phyloP scores from a whole-genome alignment of 306 rosid genomes.

The Prunus campanulata region DNA sequence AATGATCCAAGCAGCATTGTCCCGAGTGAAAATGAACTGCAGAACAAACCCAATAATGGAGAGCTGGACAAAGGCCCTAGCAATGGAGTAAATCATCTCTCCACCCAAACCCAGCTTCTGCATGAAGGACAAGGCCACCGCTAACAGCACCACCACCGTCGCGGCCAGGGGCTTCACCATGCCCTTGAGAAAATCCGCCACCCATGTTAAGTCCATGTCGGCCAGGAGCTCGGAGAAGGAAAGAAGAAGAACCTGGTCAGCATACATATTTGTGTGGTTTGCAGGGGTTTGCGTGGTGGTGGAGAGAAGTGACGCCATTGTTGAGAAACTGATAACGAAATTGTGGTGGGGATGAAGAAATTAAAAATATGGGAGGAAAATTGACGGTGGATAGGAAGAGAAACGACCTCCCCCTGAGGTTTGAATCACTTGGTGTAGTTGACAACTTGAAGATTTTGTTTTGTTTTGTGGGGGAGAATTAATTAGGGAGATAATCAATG shows the following conservation, averaged over 20 bases:
- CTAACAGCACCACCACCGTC: constrained; percentile 61
- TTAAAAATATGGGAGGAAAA: not conserved
- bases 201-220: constrained; percentile 48
- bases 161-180: constrained; percentile 80
- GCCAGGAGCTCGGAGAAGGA: not conserved
- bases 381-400: not conserved
- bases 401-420: constrained; percentile 19
- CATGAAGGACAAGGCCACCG: constrained; percentile 51
- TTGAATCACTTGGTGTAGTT: constrained; percentile 25
- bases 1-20: constrained; percentile 67
- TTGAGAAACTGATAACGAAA: not conserved
- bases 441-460: not conserved
- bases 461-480: not conserved
- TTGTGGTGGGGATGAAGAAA: not conserved
- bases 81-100: constrained; percentile 68
- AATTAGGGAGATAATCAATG: not conserved
- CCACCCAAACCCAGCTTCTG: constrained; percentile 71
- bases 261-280: constrained; percentile 12
- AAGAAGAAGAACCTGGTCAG: not conserved
- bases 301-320: constrained; percentile 7
- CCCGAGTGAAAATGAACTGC: constrained; percentile 75
- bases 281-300: not conserved
- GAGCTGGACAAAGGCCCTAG: constrained; percentile 81
- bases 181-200: constrained; percentile 57
- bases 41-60: constrained; percentile 86